Percentiles rank a stretch among this genome's conserved stretches.
Evolutionary conservation across 768 basidiomycete species (phyloP).

Genomic region (Mrakia hoshinonis): DNA sequence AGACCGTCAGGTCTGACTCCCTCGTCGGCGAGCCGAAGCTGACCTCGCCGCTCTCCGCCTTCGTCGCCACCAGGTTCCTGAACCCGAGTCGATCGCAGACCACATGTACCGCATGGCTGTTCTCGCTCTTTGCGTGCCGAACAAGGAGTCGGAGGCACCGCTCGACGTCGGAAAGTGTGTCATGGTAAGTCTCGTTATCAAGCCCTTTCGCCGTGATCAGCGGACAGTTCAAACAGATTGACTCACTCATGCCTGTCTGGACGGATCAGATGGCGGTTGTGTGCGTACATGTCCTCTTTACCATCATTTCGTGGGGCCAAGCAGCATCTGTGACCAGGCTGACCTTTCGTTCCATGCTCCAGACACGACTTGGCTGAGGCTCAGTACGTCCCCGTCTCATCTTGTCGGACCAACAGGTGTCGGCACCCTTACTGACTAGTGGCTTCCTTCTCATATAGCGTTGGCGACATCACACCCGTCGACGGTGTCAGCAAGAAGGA

Average conservation of each 20-base stretch:
- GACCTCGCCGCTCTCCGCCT: not conserved
- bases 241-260: slow-evolving; percentile 43
- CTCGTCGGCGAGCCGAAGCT: no score
- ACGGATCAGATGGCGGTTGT: slow-evolving; percentile 19
- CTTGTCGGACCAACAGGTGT: not conserved
- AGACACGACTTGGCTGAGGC: slow-evolving; percentile 97
- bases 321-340: not conserved
- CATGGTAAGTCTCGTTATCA: slow-evolving; percentile 31
- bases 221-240: no score
- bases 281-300: not conserved
- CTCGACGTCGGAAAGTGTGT: slow-evolving; percentile 37
- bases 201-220: slow-evolving; percentile 33
- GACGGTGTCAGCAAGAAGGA: slow-evolving; percentile 75
- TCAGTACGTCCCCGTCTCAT: slow-evolving; percentile 46
- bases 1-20: no score
- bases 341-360: slow-evolving; percentile 32
- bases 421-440: not conserved
- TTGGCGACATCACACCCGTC: slow-evolving; percentile 86
- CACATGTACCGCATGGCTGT: slow-evolving; percentile 63
- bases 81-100: slow-evolving; percentile 48
- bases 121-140: slow-evolving; percentile 79
- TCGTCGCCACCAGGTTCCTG: slow-evolving; percentile 52
- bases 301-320: not conserved
- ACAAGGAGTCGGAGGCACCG: slow-evolving; percentile 57
- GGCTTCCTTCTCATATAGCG: slow-evolving; percentile 41